These are phyloP conservation scores for Dryas alaskensis DNA, from an alignment of 306 rosid genomes.

Conservation along the genomic window DNA sequence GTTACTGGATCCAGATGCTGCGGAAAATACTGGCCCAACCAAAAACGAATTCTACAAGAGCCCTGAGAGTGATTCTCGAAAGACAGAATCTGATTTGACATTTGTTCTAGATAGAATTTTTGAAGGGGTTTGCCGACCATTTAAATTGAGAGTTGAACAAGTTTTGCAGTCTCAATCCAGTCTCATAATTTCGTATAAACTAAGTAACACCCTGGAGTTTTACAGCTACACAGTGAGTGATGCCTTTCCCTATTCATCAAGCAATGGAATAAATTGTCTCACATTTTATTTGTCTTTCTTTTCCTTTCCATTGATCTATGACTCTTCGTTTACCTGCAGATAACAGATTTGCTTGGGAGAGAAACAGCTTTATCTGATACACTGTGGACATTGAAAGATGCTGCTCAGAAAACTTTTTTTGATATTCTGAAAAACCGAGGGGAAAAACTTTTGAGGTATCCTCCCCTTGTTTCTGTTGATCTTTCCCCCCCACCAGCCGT, in stretches of 20 bases:
- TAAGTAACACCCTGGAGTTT: constrained; percentile 85
- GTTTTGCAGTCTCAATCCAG: constrained; percentile 94
- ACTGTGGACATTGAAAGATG: constrained; percentile 79
- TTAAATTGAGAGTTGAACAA: constrained; percentile 97
- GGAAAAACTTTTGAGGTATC: constrained; percentile 91
- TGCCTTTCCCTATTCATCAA: constrained; percentile 2
- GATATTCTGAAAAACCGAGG: constrained; percentile 86
- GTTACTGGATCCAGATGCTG: constrained; percentile 81
- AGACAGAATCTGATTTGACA: constrained; percentile 66
- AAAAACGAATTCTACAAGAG: constrained; percentile 50
- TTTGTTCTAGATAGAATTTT: constrained; percentile 97
- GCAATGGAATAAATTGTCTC: background rate
- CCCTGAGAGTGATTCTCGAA: constrained; percentile 52
- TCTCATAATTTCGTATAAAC: constrained; percentile 85
- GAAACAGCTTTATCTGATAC: constrained; percentile 89
- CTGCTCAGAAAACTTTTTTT: constrained; percentile 89
- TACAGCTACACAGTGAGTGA: constrained; percentile 87
- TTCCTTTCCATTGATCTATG: background rate
- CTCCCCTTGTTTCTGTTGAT: constrained; percentile 89
- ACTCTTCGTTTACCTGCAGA: constrained; percentile 43
- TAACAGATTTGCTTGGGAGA: constrained; percentile 87
- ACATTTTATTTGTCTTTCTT: background rate
- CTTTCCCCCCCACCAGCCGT: constrained; percentile 97
- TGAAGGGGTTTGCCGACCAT: constrained; percentile 98
- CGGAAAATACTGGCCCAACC: constrained; percentile 51